Evolutionary conservation across 1,284 basidiomycete species (phyloP), one percentile per base, ranked within the genome.

Genomic region (Trichosporon sp.): DNA sequence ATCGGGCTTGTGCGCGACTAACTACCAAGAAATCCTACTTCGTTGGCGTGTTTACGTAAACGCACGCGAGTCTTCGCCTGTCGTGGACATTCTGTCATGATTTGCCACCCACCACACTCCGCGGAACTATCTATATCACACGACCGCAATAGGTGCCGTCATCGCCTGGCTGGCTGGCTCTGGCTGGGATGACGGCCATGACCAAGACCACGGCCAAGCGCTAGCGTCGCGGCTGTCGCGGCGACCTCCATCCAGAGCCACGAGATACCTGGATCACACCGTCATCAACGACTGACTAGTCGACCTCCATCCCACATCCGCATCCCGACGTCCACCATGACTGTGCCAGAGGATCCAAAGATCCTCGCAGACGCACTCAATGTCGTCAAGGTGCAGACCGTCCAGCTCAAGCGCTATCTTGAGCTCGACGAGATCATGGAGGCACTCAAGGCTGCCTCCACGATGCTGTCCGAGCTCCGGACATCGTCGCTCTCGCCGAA

Each of bases 361-460:
- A 66, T 76, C 60, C 72, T 78, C 62, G 60, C 71, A n/a, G 77
- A 79, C 58, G 73, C 74, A 29, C 68, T 79, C 36, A 70, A 69
- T 34, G 91, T 89, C 52, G 91, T 95, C 80, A 95, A 95, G 84
- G 88, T 94, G 37, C 92, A 95, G 81, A 89, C 91, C 56, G 88
- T 91, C 70, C 91, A 94, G 82, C 94, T 96, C 88, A 92, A 91
- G 82, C 84, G 92, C 74, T 89, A 93, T 80, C 85, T 96, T 67
- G 92, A 96, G 79, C 82, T 86, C 70, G 94, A 97, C 81, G 89
- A 94, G 78, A 88, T 97, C 68, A 97, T 97, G 94, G 94, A 97
- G 79, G 94, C 91, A 19, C 84, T 97, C 73, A 97, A 97, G 83
- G 90, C 89, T 66, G 92, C 94, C 11, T 95, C 92, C 74, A 85